These are phyloP conservation scores for Fusarium pseudograminearum DNA, from an alignment of 2,329 filamentous ascomycete species.

Conservation along the genomic window DNA sequence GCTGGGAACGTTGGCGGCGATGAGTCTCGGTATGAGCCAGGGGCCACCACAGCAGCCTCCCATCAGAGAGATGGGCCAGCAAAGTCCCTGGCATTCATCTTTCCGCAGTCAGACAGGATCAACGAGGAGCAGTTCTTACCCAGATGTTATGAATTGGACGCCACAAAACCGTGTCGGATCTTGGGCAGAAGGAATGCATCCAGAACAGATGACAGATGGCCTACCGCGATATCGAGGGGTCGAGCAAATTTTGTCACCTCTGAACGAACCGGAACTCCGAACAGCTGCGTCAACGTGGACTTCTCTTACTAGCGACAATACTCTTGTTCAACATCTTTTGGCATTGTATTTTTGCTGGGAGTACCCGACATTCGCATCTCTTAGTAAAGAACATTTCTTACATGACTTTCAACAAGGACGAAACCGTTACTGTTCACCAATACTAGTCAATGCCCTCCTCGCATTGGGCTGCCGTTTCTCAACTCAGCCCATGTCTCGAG, in stretches of 20 bases:
- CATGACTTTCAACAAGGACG: conserved; percentile 72
- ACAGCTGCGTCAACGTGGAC: conserved; percentile 68
- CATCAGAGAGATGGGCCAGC: conserved; percentile 56
- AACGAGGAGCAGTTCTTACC: conserved; percentile 60
- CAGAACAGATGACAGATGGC: conserved; percentile 50
- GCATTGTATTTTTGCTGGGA: conserved; percentile 80
- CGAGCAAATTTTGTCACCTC: conserved; percentile 63
- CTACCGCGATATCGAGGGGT: conserved; percentile 55
- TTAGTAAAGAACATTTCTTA: conserved; percentile 78
- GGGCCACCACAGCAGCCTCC: conserved; percentile 51
- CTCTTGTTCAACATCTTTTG: conserved; percentile 72
- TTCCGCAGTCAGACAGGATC: conserved; percentile 60
- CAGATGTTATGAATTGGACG: conserved; percentile 62
- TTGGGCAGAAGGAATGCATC: conserved; percentile 62
- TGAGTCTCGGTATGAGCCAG: conserved; percentile 49
- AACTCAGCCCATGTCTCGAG: conserved; percentile 71
- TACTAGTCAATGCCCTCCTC: conserved; percentile 74
- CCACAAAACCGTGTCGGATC: conserved; percentile 61
- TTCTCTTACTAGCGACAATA: conserved; percentile 66
- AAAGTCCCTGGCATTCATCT: conserved; percentile 64
- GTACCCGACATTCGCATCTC: conserved; percentile 79
- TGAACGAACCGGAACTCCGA: conserved; percentile 59
- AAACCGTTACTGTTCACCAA: conserved; percentile 74
- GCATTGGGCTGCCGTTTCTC: conserved; percentile 78
- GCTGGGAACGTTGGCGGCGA: conserved; percentile 48